Evolutionary conservation across 352 stramenopile species (phyloP), one percentile per base, ranked within the genome.

Genomic region (Globisporangium carolinianum): DNA sequence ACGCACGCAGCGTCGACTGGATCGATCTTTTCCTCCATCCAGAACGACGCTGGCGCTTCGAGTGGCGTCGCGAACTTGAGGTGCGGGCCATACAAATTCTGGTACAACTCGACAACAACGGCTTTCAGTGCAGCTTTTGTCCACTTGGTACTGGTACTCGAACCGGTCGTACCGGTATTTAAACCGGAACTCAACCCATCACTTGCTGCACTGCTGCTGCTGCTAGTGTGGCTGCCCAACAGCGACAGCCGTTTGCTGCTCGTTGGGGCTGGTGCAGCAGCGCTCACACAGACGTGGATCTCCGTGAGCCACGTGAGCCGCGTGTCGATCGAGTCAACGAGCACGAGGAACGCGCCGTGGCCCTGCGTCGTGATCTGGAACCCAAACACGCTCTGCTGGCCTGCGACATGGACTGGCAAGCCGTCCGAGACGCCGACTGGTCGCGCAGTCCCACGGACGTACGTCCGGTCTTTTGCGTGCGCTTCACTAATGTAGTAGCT

Each of bases 311-410:
- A 94, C 48, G 78, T 75, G 32, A 91, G 72, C 4, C 84, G 80
- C 60, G 85, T 87, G 58, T 89, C 80, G 49, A 91, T 90, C 47
- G 85, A 92, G 65, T 94, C 83, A 6, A 94, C 85, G 38, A 92
- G 63, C 5, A 94, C 79, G 76, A 89, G 89, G 57, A 94, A 92
- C 11, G 79, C 67, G 38, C 85, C 85, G 52, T 94, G 85, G 35
- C 85, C 85, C 59, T 94, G 80, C 4, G 85, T 94, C 63, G 88
- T 92, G 67, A 94, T 87, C 66, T 92, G 85, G 61, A 94, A 92
- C 8, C 83, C 85, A 51, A 87, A 91, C 6, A 89, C 83, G 38
- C 59, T 77, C 62, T 87, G 72, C 49, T 94, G 77, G 3, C 85
- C 85, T 12, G 64, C 60, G 0, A 85, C 82, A 48, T 81, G 73